phyloP scores from a whole-genome alignment of 768 basidiomycete genomes.

The Trametes elegans region DNA sequence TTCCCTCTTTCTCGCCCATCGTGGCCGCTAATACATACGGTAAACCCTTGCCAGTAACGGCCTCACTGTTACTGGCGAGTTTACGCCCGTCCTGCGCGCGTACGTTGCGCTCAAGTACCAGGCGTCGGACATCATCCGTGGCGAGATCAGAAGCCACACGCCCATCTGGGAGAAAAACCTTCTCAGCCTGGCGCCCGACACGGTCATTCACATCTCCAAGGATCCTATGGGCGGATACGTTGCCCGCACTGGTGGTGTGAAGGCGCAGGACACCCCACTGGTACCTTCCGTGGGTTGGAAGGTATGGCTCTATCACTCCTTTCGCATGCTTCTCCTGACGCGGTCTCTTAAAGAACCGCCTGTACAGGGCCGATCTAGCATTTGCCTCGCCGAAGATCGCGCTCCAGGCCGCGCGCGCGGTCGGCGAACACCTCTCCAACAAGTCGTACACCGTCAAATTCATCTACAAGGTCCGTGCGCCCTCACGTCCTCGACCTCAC shows the following conservation, averaged over 20 bases:
- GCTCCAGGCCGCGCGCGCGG: background rate
- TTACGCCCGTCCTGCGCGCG: slow-evolving; percentile 6
- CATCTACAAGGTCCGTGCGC: background rate
- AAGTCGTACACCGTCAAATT: background rate
- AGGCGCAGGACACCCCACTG: background rate
- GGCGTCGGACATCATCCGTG: background rate
- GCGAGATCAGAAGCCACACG: background rate
- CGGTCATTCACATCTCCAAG: slow-evolving; percentile 1
- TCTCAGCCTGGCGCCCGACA: background rate
- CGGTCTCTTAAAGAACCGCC: background rate
- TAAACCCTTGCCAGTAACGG: background rate
- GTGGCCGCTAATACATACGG: background rate
- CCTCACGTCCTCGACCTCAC: background rate
- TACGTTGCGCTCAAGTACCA: slow-evolving; percentile 2
- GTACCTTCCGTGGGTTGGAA: background rate
- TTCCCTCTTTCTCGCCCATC: background rate
- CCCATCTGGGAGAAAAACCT: slow-evolving; percentile 9
- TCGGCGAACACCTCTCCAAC: background rate
- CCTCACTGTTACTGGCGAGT: background rate
- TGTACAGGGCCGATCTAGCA: slow-evolving; percentile 2
- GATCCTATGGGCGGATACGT: background rate
- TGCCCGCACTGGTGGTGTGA: background rate
- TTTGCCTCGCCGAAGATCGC: background rate
- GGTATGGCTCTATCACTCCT: background rate
- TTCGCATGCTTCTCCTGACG: background rate